These are phyloP conservation scores for Euphorbia corollata DNA, from an alignment of 441 rosid species.

Conservation along the genomic window DNA sequence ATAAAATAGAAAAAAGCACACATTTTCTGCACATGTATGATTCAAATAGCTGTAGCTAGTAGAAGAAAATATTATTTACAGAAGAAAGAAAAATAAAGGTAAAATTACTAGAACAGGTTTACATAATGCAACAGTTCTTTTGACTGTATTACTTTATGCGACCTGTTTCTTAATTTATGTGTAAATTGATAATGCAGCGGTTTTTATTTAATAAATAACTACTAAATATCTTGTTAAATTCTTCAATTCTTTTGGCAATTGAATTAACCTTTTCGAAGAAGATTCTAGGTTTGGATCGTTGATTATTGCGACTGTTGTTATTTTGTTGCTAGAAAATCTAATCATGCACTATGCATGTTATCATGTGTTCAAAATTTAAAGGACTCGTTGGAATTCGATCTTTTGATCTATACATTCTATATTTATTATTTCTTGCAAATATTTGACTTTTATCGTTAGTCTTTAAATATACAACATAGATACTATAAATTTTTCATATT, in stretches of 20 bases:
- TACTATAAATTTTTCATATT: background rate
- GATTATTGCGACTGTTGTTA: background rate
- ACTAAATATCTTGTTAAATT: no score
- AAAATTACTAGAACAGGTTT: background rate
- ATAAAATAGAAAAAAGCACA: no score
- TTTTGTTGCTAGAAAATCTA: no score
- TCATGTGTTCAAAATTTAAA: background rate
- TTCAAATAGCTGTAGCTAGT: no score
- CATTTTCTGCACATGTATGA: no score
- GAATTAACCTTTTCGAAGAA: background rate
- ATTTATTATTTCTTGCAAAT: background rate
- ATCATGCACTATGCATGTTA: background rate
- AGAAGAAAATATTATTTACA: no score
- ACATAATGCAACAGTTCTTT: background rate
- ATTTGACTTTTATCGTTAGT: no score
- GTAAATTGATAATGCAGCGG: no score
- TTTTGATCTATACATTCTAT: background rate
- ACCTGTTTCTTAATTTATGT: background rate
- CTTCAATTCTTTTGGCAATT: background rate
- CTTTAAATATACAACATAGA: no score
- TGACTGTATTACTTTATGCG: background rate
- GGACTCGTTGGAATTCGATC: background rate
- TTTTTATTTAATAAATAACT: no score
- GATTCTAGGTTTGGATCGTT: background rate
- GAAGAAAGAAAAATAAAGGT: background rate